These are phyloP conservation scores for Ascoidea rubescens DNA, from an alignment of 805 yeast species.

Conservation along the genomic window DNA sequence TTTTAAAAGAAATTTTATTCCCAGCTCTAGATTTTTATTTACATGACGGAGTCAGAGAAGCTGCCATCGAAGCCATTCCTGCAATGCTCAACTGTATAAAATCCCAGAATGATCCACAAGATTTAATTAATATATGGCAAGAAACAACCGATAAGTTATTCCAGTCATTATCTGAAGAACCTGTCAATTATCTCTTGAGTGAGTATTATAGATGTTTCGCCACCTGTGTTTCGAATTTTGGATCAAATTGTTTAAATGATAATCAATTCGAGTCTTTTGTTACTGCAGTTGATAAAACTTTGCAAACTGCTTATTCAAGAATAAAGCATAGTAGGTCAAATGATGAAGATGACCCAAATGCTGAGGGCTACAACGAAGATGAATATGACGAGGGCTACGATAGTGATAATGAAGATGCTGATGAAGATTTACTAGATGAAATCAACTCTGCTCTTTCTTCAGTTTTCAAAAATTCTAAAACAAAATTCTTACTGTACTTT, in stretches of 20 bases:
- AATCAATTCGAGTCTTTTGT: slow-evolving; percentile 44
- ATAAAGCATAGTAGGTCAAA: slow-evolving; percentile 17
- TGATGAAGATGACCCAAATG: slow-evolving; percentile 34
- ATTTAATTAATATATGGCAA: slow-evolving; percentile 58
- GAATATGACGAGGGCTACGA: slow-evolving; percentile 67
- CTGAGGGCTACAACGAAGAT: slow-evolving; percentile 70
- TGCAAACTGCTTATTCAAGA: slow-evolving; percentile 58
- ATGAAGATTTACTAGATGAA: slow-evolving; percentile 83
- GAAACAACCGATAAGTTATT: slow-evolving; percentile 54
- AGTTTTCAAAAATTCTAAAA: slow-evolving; percentile 49
- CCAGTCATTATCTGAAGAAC: slow-evolving; percentile 58
- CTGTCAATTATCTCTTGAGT: slow-evolving; percentile 69
- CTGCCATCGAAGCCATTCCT: slow-evolving; percentile 80
- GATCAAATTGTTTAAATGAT: slow-evolving; percentile 42
- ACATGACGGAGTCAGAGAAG: slow-evolving; percentile 87
- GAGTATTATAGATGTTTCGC: slow-evolving; percentile 64
- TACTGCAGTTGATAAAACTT: slow-evolving; percentile 41
- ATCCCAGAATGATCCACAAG: slow-evolving; percentile 31
- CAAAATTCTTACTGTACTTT: slow-evolving; percentile 49
- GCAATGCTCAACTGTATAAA: slow-evolving; percentile 54
- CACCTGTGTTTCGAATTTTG: slow-evolving; percentile 52
- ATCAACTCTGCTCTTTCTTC: slow-evolving; percentile 62
- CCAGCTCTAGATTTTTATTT: slow-evolving; percentile 86
- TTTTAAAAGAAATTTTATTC: slow-evolving; percentile 62
- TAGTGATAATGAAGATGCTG: slow-evolving; percentile 51